phyloP scores from a whole-genome alignment of 495 filamentous ascomycete species.

The Pseudevernia furfuracea region DNA sequence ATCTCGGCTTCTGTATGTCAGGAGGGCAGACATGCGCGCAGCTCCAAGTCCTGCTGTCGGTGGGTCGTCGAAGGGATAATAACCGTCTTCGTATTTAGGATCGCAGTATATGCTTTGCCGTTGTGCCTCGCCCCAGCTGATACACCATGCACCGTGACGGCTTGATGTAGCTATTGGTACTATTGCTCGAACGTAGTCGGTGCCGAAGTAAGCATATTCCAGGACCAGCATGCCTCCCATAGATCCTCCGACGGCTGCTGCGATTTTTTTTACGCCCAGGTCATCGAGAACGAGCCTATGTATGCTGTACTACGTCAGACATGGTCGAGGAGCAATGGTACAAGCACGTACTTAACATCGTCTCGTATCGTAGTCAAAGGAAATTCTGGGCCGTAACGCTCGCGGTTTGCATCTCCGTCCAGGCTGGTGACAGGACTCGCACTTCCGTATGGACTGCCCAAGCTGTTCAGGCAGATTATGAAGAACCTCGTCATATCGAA shows the following conservation, averaged over 20 bases:
- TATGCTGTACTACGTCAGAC: conserved; percentile 48
- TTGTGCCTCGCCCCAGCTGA: conserved; percentile 97
- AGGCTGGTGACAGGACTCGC: conserved; percentile 89
- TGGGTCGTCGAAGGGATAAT: conserved; percentile 77
- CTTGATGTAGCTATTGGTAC: conserved; percentile 93
- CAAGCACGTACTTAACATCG: conserved; percentile 70
- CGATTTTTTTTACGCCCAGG: conserved; percentile 76
- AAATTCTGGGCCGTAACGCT: conserved; percentile 89
- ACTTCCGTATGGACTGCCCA: conserved; percentile 93
- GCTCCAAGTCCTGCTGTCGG: conserved; percentile 82
- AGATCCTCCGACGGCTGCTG: conserved; percentile 88
- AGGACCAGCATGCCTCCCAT: conserved; percentile 97
- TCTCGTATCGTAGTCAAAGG: conserved; percentile 90
- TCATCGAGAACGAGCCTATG: conserved; percentile 89
- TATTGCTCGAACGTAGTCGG: conserved; percentile 84
- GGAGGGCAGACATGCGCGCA: conserved; percentile 89
- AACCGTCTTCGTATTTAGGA: conserved; percentile 96
- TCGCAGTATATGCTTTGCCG: conserved; percentile 97
- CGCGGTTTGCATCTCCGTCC: conserved; percentile 65
- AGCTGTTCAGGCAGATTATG: conserved; percentile 88
- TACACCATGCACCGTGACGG: conserved; percentile 96
- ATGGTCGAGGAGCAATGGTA: conserved; percentile 1
- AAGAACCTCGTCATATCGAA: conserved; percentile 93
- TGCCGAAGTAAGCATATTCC: conserved; percentile 94
- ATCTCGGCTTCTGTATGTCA: conserved; percentile 93